A percentile compares a stretch with the other conserved stretches of the same genome.
These are phyloP conservation scores for Exophiala sp. DNA, from an alignment of 2,329 filamentous ascomycete genomes.

Conservation along the genomic window DNA sequence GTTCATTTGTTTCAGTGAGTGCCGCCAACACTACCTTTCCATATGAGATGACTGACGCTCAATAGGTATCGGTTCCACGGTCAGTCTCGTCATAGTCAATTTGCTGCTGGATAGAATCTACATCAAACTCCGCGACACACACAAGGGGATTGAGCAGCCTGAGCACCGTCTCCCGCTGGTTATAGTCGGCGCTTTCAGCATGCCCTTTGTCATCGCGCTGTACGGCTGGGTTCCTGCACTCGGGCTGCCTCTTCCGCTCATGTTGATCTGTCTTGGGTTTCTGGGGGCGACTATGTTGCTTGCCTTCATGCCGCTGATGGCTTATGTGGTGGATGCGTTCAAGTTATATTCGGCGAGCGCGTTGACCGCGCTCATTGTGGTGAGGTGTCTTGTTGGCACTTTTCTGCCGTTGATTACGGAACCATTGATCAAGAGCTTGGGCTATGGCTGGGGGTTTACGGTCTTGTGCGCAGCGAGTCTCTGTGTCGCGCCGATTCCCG, in stretches of 20 bases:
- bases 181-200: slow-evolving; percentile 42
- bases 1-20: slow-evolving; percentile 27
- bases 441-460: slow-evolving; percentile 28
- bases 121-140: slow-evolving; percentile 31
- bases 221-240: slow-evolving; percentile 27
- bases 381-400: slow-evolving; percentile 27
- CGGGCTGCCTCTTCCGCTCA: slow-evolving; percentile 16
- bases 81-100: slow-evolving; percentile 26
- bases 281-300: slow-evolving; percentile 22
- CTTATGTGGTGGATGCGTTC: slow-evolving; percentile 30
- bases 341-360: slow-evolving; percentile 42
- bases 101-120: slow-evolving; percentile 24
- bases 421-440: slow-evolving; percentile 24
- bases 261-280: slow-evolving; percentile 16
- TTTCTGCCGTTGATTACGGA: slow-evolving; percentile 27
- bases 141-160: slow-evolving; percentile 35
- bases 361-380: slow-evolving; percentile 28
- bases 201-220: slow-evolving; percentile 15
- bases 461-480: slow-evolving; percentile 22
- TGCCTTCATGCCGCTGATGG: slow-evolving; percentile 23
- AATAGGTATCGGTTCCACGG: slow-evolving; percentile 27
- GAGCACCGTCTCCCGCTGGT: slow-evolving; percentile 47
- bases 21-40: too few relatives aligned
- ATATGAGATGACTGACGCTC: too few relatives aligned
- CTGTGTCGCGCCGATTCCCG: slow-evolving; percentile 22